Percentiles rank a stretch among this genome's conserved stretches.
Conservation (phyloP, 495 filamentous ascomycete species). For the Penicillium arizonense region DNA sequence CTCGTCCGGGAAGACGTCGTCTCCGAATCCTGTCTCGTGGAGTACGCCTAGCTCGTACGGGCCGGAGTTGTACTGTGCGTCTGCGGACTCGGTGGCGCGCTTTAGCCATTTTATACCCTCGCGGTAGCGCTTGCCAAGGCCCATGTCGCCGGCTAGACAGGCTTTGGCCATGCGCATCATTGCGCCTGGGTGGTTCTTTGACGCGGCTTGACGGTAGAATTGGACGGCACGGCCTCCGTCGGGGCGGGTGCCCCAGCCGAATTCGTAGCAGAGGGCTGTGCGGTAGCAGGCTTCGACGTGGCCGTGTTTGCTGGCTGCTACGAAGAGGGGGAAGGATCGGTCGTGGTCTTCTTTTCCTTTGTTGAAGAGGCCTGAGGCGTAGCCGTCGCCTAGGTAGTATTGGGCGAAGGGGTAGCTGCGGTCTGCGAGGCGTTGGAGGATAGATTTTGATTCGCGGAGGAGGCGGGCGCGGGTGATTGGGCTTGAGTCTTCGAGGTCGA, state of each 20-base stretch:
- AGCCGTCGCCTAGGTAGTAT: conserved; percentile 95
- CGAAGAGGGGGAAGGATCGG: conserved; percentile 84
- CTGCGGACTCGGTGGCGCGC: conserved; percentile 82
- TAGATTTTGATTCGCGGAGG: conserved; percentile 81
- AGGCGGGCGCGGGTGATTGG: conserved; percentile 61
- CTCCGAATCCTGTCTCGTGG: conserved; percentile 86
- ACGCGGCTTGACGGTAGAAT: conserved; percentile 85
- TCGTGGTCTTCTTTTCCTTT: conserved; percentile 91
- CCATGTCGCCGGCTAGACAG: conserved; percentile 84
- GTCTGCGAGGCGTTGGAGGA: conserved; percentile 81
- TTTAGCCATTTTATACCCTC: conserved; percentile 98
- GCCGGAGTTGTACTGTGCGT: conserved; percentile 86
- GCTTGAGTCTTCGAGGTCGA: conserved; percentile 40
- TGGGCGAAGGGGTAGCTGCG: conserved; percentile 93
- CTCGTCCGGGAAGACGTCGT: conserved; percentile 88
- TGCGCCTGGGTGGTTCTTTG: conserved; percentile 91
- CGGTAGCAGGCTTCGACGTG: conserved; percentile 96
- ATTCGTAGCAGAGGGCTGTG: conserved; percentile 93
- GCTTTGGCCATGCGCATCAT: conserved; percentile 91
- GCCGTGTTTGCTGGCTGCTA: conserved; percentile 93
- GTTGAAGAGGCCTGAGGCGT: conserved; percentile 88
- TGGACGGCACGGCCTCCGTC: conserved; percentile 89
- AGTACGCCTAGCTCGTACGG: conserved; percentile 88
- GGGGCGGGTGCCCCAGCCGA: conserved; percentile 91
- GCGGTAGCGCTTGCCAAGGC: conserved; percentile 75